Conservation (phyloP, 2,329 filamentous ascomycete species). For the Penicillium glabrum region DNA sequence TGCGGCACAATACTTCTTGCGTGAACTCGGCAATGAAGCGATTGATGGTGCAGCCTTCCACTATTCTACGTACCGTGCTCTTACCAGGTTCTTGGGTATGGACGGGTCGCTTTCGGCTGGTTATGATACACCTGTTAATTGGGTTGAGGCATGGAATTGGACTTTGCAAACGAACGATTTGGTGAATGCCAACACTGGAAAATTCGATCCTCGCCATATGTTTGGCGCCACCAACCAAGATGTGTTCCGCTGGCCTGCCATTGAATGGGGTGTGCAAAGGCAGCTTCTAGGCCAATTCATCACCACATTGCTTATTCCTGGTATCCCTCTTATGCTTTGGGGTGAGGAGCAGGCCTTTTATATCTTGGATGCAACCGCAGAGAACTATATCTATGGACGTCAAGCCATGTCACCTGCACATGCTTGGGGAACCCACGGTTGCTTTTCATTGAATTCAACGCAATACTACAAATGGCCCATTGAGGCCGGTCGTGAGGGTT, state of each 20-base stretch:
- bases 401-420: conserved; percentile 60
- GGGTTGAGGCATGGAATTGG: conserved; percentile 54
- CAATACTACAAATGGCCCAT: conserved; percentile 61
- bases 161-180: conserved; percentile 60
- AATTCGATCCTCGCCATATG: conserved; percentile 65
- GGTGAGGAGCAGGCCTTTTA: conserved; percentile 67
- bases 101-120: conserved; percentile 57
- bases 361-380: conserved; percentile 62
- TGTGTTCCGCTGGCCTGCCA: conserved; percentile 63
- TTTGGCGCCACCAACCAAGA: conserved; percentile 66
- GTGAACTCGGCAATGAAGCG: conserved; percentile 52
- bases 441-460: conserved; percentile 56
- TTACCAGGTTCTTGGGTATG: conserved; percentile 61
- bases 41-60: conserved; percentile 64
- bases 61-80: conserved; percentile 60
- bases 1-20: conserved; percentile 50
- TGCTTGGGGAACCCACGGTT: conserved; percentile 65
- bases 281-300: conserved; percentile 60
- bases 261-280: conserved; percentile 57
- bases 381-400: conserved; percentile 65
- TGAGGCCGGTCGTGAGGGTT: conserved; percentile 53
- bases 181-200: conserved; percentile 59
- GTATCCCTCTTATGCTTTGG: conserved; percentile 61
- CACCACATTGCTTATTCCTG: conserved; percentile 60
- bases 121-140: conserved; percentile 55